Percentiles rank a stretch among this genome's conserved stretches.
phyloP scores from a whole-genome alignment of 139 green algal genomes.

The Chlorella ohadii region DNA sequence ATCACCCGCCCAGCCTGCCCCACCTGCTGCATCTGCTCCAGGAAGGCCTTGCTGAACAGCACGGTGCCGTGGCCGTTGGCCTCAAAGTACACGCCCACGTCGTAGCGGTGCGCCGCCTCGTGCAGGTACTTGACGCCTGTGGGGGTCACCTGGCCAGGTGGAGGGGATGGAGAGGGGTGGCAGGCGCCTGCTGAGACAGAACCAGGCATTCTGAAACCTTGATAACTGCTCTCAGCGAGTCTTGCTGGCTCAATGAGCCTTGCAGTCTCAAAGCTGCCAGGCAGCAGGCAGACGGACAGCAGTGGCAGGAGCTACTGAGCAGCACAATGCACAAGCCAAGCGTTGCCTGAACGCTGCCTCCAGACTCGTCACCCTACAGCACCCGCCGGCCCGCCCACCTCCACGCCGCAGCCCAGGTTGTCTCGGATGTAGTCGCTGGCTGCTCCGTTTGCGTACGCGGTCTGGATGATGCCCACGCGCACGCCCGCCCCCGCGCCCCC shows the following conservation, averaged over 20 bases:
- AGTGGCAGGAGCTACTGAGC: background rate
- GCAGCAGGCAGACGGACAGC: background rate
- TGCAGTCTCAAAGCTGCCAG: too few relatives aligned
- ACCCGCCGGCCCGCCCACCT: slow-evolving; percentile 2
- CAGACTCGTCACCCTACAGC: too few relatives aligned
- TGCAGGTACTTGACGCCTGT: slow-evolving; percentile 98
- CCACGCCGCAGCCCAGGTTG: slow-evolving; percentile 45
- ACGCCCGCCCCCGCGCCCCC: background rate
- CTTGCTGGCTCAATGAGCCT: too few relatives aligned
- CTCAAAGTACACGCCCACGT: slow-evolving; percentile 99
- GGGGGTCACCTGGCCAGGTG: slow-evolving; percentile 36
- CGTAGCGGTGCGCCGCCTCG: slow-evolving; percentile 78
- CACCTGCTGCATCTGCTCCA: slow-evolving; percentile 62
- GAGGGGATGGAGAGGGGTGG: too few relatives aligned
- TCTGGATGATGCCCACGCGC: slow-evolving; percentile 95
- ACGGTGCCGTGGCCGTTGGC: slow-evolving; percentile 98
- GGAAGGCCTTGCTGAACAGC: slow-evolving; percentile 78
- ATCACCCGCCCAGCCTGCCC: too few relatives aligned
- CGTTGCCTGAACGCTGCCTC: too few relatives aligned
- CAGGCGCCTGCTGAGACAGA: too few relatives aligned
- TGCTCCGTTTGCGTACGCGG: slow-evolving; percentile 97
- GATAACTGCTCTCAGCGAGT: too few relatives aligned
- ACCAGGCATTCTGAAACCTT: too few relatives aligned
- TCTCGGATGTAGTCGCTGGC: slow-evolving; percentile 80
- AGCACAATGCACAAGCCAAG: too few relatives aligned